Evolutionary conservation across 129 eudicot species (phyloP), one percentile per base, ranked within the genome.

Genomic region (Chrysanthemum seticuspe): DNA sequence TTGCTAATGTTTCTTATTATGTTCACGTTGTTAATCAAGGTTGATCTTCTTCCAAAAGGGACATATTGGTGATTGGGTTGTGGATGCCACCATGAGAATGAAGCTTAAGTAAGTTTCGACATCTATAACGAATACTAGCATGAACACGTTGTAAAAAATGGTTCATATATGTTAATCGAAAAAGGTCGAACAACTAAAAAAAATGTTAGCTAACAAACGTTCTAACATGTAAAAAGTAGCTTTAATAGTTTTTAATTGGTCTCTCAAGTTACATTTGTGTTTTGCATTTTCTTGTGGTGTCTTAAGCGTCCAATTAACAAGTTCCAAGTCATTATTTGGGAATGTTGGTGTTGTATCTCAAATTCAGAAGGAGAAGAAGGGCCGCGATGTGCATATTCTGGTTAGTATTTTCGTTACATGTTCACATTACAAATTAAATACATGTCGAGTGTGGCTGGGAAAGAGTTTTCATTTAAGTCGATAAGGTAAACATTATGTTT

Each of bases 41-140:
- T 93, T 82, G 98, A 93, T 83, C 98, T 93, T 83, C 97, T 93
- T 81, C 98, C 98, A 27, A 93, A 89, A 87, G 98, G 90, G 76
- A 93, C 98, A 13, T 84, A 79, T 93, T 79, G 97, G 98, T 79
- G 98, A 93, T 56, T 93, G 98, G 98, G 92, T 93, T 74, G 98
- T 93, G 61, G 98, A 93, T 61, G 97, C 98, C 64, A 93, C 98
- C 80, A 79, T 82, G 88, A 93, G 67, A 84, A 93, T 89, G 85
- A 89, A 86, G 85, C 91, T 93, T 45, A 93, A 86, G 98, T 93
- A 87, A 85, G 96, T 74, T 40, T 21, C 53, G 14, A 8, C 77
- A 65, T 75, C 23, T 50, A 16, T 52, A 27, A 13, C 48, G 10
- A 10, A 21, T 40, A 55, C 56, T 66, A 23, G 57, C 59, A 15